Evolutionary conservation across 257 asterid species (phyloP).

Genomic region (Solanum bukasovii): DNA sequence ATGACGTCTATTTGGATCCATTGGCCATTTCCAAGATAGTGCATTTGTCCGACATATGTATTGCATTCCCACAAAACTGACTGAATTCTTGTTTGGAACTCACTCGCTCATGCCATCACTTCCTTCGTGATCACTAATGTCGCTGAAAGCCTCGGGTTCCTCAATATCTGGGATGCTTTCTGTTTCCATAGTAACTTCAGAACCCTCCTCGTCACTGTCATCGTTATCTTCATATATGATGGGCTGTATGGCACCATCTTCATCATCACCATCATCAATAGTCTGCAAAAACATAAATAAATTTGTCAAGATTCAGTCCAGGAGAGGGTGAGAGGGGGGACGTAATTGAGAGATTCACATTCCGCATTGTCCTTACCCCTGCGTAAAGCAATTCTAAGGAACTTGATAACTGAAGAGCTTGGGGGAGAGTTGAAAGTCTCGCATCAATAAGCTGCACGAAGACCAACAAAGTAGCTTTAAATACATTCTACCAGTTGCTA

Average conservation of each 20-base stretch:
- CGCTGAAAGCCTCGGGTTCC: conserved; percentile 31
- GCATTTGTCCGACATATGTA: not conserved
- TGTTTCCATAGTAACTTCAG: conserved; percentile 61
- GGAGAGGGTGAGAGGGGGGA: not conserved
- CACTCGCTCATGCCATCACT: conserved; percentile 36
- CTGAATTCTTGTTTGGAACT: not conserved
- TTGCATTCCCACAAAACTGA: not conserved
- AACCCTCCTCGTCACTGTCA: conserved; percentile 48
- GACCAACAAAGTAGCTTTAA: not conserved
- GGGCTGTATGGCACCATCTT: conserved; percentile 29
- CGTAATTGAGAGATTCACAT: not conserved
- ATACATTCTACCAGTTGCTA: not conserved
- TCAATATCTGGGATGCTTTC: conserved; percentile 35
- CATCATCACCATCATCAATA: conserved; percentile 47
- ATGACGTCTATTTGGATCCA: not conserved
- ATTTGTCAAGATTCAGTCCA: not conserved
- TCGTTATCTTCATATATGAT: conserved; percentile 51
- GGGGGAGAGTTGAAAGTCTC: conserved; percentile 57
- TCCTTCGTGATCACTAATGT: conserved; percentile 37
- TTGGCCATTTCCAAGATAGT: not conserved
- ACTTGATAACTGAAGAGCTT: conserved; percentile 55
- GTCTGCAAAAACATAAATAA: conserved; percentile 21
- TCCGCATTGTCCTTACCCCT: conserved; percentile 34
- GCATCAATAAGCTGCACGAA: conserved; percentile 79
- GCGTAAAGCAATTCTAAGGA: conserved; percentile 67